Conservation (phyloP, 441 rosid species). For the Brassica balearica region DNA sequence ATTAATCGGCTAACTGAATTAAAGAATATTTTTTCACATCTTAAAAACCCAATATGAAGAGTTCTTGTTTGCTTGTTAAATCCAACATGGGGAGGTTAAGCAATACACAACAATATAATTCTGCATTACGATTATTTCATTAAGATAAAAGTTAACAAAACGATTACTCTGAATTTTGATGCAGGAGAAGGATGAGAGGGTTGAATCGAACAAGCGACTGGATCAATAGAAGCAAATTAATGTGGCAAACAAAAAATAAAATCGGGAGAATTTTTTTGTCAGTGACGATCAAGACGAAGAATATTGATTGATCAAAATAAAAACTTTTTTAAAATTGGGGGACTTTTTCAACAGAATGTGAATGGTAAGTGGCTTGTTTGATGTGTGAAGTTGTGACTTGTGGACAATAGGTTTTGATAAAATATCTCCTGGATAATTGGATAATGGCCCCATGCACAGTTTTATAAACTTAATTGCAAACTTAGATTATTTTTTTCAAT, state of each 20-base stretch:
- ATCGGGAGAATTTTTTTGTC: conserved; percentile 1
- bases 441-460: neutral
- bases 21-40: neutral
- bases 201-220: neutral
- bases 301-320: neutral
- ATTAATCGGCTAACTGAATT: neutral
- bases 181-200: neutral
- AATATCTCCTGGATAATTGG: conserved; percentile 29
- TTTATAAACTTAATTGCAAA: neutral
- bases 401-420: neutral
- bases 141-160: neutral
- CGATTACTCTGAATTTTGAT: conserved; percentile 11
- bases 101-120: neutral
- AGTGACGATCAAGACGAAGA: conserved; percentile 25
- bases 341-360: conserved; percentile 24
- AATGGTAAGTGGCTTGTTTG: neutral
- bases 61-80: neutral
- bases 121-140: conserved; percentile 17
- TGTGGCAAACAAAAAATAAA: neutral
- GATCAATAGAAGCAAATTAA: neutral
- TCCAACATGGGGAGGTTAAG: too few relatives aligned
- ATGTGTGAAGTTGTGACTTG: conserved; percentile 8
- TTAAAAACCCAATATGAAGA: neutral
- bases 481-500: neutral
- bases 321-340: neutral